Conservation (phyloP, 208 protist genomes). For the Wallacemonas sp. region DNA sequence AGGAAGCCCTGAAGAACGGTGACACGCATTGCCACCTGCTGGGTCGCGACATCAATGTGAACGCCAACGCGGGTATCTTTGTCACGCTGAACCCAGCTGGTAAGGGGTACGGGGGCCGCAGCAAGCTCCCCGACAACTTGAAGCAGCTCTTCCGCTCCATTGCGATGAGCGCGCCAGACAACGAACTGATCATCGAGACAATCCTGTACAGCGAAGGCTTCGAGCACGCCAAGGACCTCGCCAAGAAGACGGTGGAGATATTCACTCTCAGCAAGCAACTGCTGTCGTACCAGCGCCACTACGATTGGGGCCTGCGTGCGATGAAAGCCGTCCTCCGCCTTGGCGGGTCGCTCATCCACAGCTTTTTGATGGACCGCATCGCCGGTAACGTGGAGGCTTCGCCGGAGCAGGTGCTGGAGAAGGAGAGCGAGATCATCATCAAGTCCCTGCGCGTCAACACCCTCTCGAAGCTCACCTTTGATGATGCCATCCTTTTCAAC, state of each 20-base stretch:
- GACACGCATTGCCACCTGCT: conserved; percentile 87
- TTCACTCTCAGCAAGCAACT: conserved; percentile 95
- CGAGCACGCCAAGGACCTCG: conserved; percentile 91
- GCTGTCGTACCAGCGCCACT: conserved; percentile 97
- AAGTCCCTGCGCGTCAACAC: conserved; percentile 97
- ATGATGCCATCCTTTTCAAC: conserved; percentile 94
- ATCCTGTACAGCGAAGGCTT: conserved; percentile 98
- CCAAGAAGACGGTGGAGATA: conserved; percentile 93
- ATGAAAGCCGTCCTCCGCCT: conserved; percentile 96
- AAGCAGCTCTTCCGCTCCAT: conserved; percentile 98
- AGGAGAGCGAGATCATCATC: conserved; percentile 95
- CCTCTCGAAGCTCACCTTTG: conserved; percentile 97
- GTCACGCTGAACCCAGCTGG: conserved; percentile 98
- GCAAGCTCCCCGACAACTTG: conserved; percentile 98
- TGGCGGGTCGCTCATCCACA: conserved; percentile 88
- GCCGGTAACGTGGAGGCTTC: conserved; percentile 56
- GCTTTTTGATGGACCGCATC: conserved; percentile 84
- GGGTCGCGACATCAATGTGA: conserved; percentile 90
- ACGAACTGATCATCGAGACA: conserved; percentile 97
- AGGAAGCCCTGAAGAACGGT: conserved; percentile 95
- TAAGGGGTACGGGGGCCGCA: conserved; percentile 98
- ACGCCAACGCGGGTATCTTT: conserved; percentile 97
- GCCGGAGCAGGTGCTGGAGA: conserved; percentile 62
- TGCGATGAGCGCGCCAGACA: conserved; percentile 98
- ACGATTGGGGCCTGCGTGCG: conserved; percentile 98